Conservation (phyloP, 2,329 filamentous ascomycete species). For the Nemania serpens region DNA sequence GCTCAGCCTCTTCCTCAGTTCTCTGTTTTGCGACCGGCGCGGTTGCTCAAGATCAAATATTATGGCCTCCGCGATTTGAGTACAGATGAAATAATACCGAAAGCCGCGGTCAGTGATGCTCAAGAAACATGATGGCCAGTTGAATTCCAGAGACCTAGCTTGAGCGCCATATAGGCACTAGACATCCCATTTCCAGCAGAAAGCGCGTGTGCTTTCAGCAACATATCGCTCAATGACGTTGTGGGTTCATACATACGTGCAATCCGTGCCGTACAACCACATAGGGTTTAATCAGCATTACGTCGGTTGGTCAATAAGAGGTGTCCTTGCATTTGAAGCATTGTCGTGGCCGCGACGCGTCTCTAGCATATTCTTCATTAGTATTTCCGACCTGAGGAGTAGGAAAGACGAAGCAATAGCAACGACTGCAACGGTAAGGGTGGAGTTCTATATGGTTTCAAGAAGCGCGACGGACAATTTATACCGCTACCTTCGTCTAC, state of each 20-base stretch:
- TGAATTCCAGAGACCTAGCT: no score
- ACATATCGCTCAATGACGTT: neutral
- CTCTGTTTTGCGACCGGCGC: neutral
- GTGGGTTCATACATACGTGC: slow-evolving; percentile 2
- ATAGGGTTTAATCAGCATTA: slow-evolving; percentile 20
- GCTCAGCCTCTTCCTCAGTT: neutral
- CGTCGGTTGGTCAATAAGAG: slow-evolving; percentile 23
- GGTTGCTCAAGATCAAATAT: neutral
- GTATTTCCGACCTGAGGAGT: slow-evolving; percentile 12
- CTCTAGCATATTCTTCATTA: slow-evolving; percentile 19
- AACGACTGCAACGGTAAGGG: no score
- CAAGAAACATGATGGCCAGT: no score
- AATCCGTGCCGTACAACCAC: slow-evolving; percentile 9
- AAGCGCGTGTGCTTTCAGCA: neutral
- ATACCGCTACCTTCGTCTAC: no score
- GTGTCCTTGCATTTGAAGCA: slow-evolving; percentile 18
- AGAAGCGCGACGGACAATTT: slow-evolving; percentile 4
- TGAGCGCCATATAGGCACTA: slow-evolving; percentile 15
- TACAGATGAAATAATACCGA: no score
- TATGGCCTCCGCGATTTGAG: no score
- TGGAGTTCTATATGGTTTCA: neutral
- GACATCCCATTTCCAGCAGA: slow-evolving; percentile 7
- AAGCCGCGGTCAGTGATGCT: no score
- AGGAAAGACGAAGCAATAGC: neutral
- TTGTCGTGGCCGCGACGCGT: slow-evolving; percentile 7